A percentile compares a stretch with the other conserved stretches of the same genome.
phyloP scores from a whole-genome alignment of 169 alveolate genomes.

The Eimeria falciformis region DNA sequence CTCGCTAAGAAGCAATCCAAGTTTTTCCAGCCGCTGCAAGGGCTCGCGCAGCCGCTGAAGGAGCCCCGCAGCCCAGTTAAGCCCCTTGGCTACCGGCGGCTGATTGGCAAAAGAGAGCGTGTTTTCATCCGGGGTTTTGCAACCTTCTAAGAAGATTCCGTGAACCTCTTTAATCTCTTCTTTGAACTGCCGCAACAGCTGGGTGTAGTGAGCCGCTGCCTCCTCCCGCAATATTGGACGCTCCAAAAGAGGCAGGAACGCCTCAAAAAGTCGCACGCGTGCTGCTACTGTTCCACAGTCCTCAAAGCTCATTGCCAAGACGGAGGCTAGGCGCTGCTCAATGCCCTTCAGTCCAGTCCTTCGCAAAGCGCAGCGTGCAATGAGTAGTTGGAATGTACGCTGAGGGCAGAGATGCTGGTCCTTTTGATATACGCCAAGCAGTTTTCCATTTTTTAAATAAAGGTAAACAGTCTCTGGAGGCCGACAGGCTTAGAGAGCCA shows the following conservation, averaged over 20 bases:
- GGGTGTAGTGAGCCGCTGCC: conserved; percentile 93
- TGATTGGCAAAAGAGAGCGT: conserved; percentile 92
- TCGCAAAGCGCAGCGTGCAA: background rate
- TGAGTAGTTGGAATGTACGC: background rate
- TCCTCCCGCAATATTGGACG: conserved; percentile 95
- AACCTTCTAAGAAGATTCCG: conserved; percentile 88
- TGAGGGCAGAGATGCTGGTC: background rate
- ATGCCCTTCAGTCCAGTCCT: conserved; percentile 86
- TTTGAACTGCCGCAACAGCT: conserved; percentile 90
- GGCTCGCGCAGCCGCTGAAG: conserved; percentile 93
- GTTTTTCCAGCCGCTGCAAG: conserved; percentile 88
- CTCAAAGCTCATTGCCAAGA: conserved; percentile 92
- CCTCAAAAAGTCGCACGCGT: conserved; percentile 91
- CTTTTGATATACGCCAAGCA: background rate
- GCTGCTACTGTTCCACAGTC: conserved; percentile 93
- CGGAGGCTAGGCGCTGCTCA: conserved; percentile 93
- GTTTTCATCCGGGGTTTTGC: conserved; percentile 82
- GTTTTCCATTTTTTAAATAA: background rate
- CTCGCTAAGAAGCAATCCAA: conserved; percentile 89
- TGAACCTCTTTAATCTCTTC: conserved; percentile 90
- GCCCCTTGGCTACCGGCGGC: conserved; percentile 98
- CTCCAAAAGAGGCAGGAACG: conserved; percentile 87
- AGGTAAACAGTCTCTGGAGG: no score
- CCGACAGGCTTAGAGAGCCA: no score
- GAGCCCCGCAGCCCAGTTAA: conserved; percentile 94